Conservation (phyloP, 345 rosid species). For the Eucalyptus tenuipes region DNA sequence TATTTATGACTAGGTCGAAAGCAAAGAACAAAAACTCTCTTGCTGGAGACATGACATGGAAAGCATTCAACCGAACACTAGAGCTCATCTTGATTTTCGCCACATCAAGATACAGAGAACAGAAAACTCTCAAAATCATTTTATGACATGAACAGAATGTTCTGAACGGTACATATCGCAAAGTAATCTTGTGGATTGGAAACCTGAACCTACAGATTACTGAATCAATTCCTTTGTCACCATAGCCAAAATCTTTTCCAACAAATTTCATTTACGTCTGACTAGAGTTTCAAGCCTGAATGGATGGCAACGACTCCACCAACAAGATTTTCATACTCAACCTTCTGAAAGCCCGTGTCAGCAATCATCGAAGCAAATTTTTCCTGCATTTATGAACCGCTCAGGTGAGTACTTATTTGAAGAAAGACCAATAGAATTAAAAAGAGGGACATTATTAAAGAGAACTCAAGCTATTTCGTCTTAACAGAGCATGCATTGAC, state of each 20-base stretch:
- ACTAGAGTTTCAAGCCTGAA: conserved; percentile 60
- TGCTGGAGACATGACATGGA: background rate
- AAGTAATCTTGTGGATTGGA: background rate
- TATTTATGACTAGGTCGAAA: background rate
- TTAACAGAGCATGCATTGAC: background rate
- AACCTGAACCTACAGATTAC: background rate
- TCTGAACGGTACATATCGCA: background rate
- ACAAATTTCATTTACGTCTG: background rate
- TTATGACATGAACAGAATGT: background rate
- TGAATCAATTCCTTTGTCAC: background rate
- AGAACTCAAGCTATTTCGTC: background rate
- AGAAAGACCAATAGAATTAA: background rate
- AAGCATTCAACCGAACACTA: background rate
- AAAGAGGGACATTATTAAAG: background rate
- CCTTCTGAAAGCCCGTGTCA: conserved; percentile 87
- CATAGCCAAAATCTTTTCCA: background rate
- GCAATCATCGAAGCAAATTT: conserved; percentile 81
- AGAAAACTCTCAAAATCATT: background rate
- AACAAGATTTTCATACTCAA: conserved; percentile 89
- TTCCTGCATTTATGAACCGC: conserved; percentile 30
- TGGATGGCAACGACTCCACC: conserved; percentile 95
- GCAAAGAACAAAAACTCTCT: background rate
- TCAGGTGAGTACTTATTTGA: background rate
- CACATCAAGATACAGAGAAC: background rate
- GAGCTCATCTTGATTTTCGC: background rate